A percentile compares a stretch with the other conserved stretches of the same genome.
Evolutionary conservation across 139 green algal species (phyloP).

Genomic region (Chlamydomonas sp.): DNA sequence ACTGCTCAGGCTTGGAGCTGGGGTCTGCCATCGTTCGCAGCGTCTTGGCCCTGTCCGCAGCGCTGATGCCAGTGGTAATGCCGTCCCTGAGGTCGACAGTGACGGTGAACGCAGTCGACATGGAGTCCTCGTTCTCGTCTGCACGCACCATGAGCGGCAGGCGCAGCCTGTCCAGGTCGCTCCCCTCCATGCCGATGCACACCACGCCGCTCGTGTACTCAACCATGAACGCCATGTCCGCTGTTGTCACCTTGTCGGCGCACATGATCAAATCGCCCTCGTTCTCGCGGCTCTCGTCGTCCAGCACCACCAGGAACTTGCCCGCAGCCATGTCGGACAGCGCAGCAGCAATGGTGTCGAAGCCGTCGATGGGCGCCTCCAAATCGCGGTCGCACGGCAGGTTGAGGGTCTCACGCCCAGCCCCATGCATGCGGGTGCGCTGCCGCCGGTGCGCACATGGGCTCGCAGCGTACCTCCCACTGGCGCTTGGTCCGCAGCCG

Average conservation of each 20-base stretch:
- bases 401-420: constrained; percentile 2
- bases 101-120: constrained; percentile 94
- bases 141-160: constrained; percentile 85
- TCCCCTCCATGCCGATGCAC: constrained; percentile 59
- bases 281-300: constrained; percentile 96
- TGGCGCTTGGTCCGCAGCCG: too few species aligned
- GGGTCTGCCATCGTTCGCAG: constrained; percentile 70
- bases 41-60: constrained; percentile 80
- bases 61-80: constrained; percentile 90
- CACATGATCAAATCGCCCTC: constrained; percentile 97
- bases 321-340: constrained; percentile 55
- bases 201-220: constrained; percentile 85
- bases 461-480: too few species aligned
- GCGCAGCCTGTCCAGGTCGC: constrained; percentile 74
- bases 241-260: constrained; percentile 63
- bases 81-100: constrained; percentile 73
- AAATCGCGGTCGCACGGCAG: constrained; percentile 26
- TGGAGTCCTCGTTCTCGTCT: constrained; percentile 67
- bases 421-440: too few species aligned
- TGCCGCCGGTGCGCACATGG: too few species aligned
- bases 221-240: constrained; percentile 86
- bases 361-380: constrained; percentile 27
- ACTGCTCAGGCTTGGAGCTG: constrained; percentile 43
- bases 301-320: constrained; percentile 91
- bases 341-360: constrained; percentile 42